Evolutionary conservation across 2,329 filamentous ascomycete genomes (phyloP).

Genomic region (Calonectria crousiana): DNA sequence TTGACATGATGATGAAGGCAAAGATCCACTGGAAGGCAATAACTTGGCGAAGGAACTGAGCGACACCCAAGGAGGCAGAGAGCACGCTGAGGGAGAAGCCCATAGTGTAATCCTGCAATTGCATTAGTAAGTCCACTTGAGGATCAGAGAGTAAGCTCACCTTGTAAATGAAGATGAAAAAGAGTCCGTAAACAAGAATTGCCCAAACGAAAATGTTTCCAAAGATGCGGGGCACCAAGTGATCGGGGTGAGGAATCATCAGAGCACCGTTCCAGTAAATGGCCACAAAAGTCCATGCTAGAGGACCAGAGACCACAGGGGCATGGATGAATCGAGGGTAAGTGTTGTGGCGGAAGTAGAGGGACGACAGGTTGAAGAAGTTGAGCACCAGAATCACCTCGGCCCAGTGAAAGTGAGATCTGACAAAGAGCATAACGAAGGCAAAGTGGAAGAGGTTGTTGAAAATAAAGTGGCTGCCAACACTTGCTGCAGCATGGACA

Average conservation of each 20-base stretch:
- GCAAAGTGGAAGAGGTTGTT: conserved; percentile 87
- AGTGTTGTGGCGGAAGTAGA: conserved; percentile 84
- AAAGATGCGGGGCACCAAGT: conserved; percentile 79
- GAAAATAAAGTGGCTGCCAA: conserved; percentile 86
- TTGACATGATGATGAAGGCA: conserved; percentile 83
- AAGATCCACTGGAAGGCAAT: conserved; percentile 94
- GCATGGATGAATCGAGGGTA: conserved; percentile 82
- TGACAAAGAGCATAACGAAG: conserved; percentile 87
- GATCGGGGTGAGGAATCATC: conserved; percentile 76
- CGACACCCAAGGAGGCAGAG: conserved; percentile 79
- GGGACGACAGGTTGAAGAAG: conserved; percentile 81
- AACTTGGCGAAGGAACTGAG: conserved; percentile 79
- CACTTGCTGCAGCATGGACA: conserved; percentile 78
- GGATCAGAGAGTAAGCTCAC: conserved; percentile 53
- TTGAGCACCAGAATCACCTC: conserved; percentile 84
- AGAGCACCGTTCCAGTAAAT: conserved; percentile 92
- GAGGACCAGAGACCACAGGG: conserved; percentile 79
- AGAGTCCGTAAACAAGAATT: conserved; percentile 79
- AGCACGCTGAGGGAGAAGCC: conserved; percentile 83
- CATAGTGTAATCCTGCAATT: conserved; percentile 74
- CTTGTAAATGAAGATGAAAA: conserved; percentile 81
- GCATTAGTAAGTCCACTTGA: conserved; percentile 26
- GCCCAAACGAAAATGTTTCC: conserved; percentile 93
- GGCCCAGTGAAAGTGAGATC: conserved; percentile 79
- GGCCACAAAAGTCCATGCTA: conserved; percentile 87